These are phyloP conservation scores for Phytophthora crassamura DNA, from an alignment of 352 stramenopile species.

Conservation along the genomic window DNA sequence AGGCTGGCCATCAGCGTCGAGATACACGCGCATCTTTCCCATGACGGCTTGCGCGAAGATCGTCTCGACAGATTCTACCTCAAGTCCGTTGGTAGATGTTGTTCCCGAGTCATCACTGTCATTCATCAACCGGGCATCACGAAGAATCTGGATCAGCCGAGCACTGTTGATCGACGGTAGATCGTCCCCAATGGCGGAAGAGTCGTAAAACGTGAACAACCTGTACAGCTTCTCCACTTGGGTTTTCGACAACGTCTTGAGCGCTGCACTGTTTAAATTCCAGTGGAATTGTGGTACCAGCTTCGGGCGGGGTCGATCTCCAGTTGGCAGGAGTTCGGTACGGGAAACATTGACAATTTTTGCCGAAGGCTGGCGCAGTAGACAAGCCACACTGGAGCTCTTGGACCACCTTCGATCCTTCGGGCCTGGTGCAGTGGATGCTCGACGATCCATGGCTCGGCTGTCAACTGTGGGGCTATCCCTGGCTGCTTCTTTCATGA, in stretches of 20 bases:
- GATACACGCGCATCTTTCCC: constrained; percentile 64
- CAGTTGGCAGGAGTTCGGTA: constrained; percentile 1
- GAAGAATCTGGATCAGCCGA: constrained; percentile 53
- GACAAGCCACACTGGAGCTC: neutral
- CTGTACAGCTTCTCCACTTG: constrained; percentile 54
- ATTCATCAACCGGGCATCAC: constrained; percentile 41
- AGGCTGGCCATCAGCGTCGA: constrained; percentile 56
- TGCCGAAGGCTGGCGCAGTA: constrained; percentile 10
- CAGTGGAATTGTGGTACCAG: constrained; percentile 57
- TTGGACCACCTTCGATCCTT: constrained; percentile 22
- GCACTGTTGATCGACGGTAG: constrained; percentile 56
- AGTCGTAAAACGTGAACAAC: constrained; percentile 71
- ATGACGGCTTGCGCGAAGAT: constrained; percentile 65
- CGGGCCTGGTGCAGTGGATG: constrained; percentile 14
- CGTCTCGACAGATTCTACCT: constrained; percentile 34
- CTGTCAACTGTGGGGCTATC: no score
- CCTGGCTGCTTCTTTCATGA: no score
- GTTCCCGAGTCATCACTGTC: neutral
- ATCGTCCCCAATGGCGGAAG: constrained; percentile 48
- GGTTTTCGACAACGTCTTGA: constrained; percentile 29
- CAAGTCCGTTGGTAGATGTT: constrained; percentile 2
- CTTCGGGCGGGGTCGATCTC: constrained; percentile 20
- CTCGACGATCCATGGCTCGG: constrained; percentile 19
- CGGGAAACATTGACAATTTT: neutral
- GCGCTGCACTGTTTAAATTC: constrained; percentile 55